phyloP scores from a whole-genome alignment of 192 early-diverging fungal species.

The Lobosporangium transversale region DNA sequence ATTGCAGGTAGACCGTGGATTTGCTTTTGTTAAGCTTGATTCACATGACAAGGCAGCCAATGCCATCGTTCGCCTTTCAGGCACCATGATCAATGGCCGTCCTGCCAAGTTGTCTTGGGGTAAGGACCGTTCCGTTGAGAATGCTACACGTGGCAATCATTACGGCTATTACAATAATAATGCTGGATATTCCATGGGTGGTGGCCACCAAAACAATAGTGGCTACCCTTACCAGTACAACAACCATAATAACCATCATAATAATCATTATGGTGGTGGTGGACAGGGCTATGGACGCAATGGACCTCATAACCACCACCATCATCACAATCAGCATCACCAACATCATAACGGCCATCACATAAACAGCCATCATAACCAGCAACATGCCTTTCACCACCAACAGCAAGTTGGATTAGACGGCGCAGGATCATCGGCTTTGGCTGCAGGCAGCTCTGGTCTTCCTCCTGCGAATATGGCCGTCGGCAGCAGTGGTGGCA shows the following conservation, averaged over 20 bases:
- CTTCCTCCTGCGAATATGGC: constrained; percentile 27
- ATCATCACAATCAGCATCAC: constrained; percentile 28
- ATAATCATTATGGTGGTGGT: constrained; percentile 20
- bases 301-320: constrained; percentile 42
- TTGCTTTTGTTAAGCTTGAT: constrained; percentile 92
- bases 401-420: constrained; percentile 33
- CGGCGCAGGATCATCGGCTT: constrained; percentile 40
- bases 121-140: constrained; percentile 75
- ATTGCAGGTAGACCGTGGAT: constrained; percentile 91
- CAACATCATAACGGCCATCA: constrained; percentile 28
- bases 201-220: constrained; percentile 49
- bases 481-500: constrained; percentile 26
- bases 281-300: constrained; percentile 40
- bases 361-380: constrained; percentile 16
- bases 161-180: constrained; percentile 53
- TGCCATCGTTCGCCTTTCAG: constrained; percentile 87
- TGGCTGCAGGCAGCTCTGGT: constrained; percentile 49
- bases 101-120: constrained; percentile 87
- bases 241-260: constrained; percentile 42
- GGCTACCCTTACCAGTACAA: constrained; percentile 41
- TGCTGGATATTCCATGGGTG: constrained; percentile 39
- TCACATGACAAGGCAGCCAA: constrained; percentile 89
- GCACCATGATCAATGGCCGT: constrained; percentile 76
- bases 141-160: constrained; percentile 45
- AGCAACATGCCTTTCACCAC: constrained; percentile 10